Percentiles rank a stretch among this genome's conserved stretches.
These are phyloP conservation scores for Boletus rubropictus DNA, from an alignment of 768 basidiomycete genomes.

Conservation along the genomic window DNA sequence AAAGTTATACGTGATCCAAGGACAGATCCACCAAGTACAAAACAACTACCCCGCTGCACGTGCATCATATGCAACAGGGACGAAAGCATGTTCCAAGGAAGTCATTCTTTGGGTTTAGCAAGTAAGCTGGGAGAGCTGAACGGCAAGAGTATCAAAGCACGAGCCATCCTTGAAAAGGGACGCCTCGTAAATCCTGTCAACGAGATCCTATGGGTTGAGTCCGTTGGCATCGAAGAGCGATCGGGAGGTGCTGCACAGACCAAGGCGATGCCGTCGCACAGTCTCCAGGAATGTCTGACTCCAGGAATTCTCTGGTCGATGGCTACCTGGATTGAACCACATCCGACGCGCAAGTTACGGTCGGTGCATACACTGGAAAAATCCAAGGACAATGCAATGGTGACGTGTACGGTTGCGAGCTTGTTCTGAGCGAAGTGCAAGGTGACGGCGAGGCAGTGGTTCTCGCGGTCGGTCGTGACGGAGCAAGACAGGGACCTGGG, in stretches of 20 bases:
- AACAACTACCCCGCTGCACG: slow-evolving; percentile 61
- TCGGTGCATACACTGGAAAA: slow-evolving; percentile 93
- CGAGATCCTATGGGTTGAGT: slow-evolving; percentile 87
- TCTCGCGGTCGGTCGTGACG: slow-evolving; percentile 70
- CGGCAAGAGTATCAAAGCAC: slow-evolving; percentile 81
- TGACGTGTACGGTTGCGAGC: slow-evolving; percentile 87
- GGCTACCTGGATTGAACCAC: slow-evolving; percentile 87
- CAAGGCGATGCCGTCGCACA: slow-evolving; percentile 81
- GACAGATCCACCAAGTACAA: slow-evolving; percentile 73
- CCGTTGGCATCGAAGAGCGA: slow-evolving; percentile 87
- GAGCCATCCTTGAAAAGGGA: slow-evolving; percentile 86
- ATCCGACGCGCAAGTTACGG: slow-evolving; percentile 81
- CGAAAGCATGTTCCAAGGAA: slow-evolving; percentile 84
- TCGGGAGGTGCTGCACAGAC: slow-evolving; percentile 75
- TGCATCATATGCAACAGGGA: slow-evolving; percentile 72
- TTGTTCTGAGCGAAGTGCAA: slow-evolving; percentile 94
- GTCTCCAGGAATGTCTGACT: slow-evolving; percentile 87
- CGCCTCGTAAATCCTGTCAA: slow-evolving; percentile 80
- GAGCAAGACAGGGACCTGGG: slow-evolving; percentile 56
- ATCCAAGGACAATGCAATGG: slow-evolving; percentile 76
- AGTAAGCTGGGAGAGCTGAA: slow-evolving; percentile 87
- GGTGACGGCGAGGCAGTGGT: slow-evolving; percentile 93
- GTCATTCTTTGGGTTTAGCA: slow-evolving; percentile 87
- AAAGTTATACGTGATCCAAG: slow-evolving; percentile 96
- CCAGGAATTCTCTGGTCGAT: slow-evolving; percentile 90